Percentiles rank a stretch among this genome's conserved stretches.
These are phyloP conservation scores for Auricularia heimuer DNA, from an alignment of 768 basidiomycete genomes.

Conservation along the genomic window DNA sequence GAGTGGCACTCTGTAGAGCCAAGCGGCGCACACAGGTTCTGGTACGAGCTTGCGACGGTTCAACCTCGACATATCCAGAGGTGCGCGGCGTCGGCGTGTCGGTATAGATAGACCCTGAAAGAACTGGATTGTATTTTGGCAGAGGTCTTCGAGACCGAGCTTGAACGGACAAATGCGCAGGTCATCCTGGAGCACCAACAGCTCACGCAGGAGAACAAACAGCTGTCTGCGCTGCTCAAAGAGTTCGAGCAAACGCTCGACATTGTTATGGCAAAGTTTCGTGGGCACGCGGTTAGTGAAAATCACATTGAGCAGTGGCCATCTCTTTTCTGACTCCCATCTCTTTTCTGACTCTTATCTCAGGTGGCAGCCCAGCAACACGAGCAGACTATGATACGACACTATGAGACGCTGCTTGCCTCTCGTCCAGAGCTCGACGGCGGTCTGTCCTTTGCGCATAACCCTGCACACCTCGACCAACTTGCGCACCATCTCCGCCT, in stretches of 20 bases:
- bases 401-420: slow-evolving; percentile 74
- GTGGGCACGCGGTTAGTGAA: slow-evolving; percentile 64
- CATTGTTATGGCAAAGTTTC: slow-evolving; percentile 93
- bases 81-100: slow-evolving; percentile 27
- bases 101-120: background rate
- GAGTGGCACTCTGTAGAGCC: slow-evolving; percentile 38
- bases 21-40: slow-evolving; percentile 59
- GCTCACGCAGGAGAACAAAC: slow-evolving; percentile 89
- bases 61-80: slow-evolving; percentile 81
- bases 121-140: slow-evolving; percentile 3
- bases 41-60: slow-evolving; percentile 75
- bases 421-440: background rate
- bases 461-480: slow-evolving; percentile 38
- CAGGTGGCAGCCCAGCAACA: slow-evolving; percentile 90
- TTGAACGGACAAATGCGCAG: slow-evolving; percentile 83
- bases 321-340: background rate
- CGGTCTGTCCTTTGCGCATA: background rate
- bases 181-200: slow-evolving; percentile 91
- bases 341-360: slow-evolving; percentile 3
- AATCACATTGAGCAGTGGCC: slow-evolving; percentile 21
- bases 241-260: slow-evolving; percentile 95
- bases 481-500: slow-evolving; percentile 61
- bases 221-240: slow-evolving; percentile 76
- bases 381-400: slow-evolving; percentile 74
- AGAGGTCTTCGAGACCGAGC: slow-evolving; percentile 90